Evolutionary conservation across 306 rosid species (phyloP).

Genomic region (Acacia acuminata): DNA sequence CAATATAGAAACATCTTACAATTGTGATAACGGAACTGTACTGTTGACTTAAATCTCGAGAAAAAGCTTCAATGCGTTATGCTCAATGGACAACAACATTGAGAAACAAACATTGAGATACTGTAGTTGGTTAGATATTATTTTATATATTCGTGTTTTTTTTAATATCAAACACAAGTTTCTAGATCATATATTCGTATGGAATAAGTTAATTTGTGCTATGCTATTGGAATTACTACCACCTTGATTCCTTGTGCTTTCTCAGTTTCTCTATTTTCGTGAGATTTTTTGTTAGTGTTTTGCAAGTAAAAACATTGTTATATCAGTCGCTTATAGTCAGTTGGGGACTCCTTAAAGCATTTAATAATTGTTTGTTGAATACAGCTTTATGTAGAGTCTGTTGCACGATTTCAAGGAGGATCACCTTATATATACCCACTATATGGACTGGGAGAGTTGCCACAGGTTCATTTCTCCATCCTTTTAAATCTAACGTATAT

Average conservation of each 20-base stretch:
- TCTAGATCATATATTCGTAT: too few species aligned
- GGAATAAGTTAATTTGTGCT: too few species aligned
- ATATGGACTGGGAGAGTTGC: constrained; percentile 84
- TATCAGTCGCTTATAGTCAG: not conserved
- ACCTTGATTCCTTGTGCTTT: constrained; percentile 13
- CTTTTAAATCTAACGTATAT: constrained; percentile 1
- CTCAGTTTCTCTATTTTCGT: not conserved
- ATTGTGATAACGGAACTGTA: too few species aligned
- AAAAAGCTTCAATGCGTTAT: too few species aligned
- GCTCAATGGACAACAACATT: too few species aligned
- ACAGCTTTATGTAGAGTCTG: constrained; percentile 76
- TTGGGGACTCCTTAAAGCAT: not conserved
- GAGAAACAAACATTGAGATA: too few species aligned
- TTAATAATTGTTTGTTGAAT: not conserved
- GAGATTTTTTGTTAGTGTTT: not conserved
- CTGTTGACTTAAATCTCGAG: too few species aligned
- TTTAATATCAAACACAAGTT: too few species aligned
- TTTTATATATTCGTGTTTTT: too few species aligned
- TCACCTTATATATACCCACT: constrained; percentile 88
- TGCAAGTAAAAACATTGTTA: not conserved
- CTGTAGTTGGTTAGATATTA: too few species aligned
- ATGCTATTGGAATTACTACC: not conserved
- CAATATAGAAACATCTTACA: too few species aligned
- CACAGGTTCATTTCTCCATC: constrained; percentile 54
- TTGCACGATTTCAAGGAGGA: constrained; percentile 89